Evolutionary conservation across 257 asterid species (phyloP).

Genomic region (Petunia secreta): DNA sequence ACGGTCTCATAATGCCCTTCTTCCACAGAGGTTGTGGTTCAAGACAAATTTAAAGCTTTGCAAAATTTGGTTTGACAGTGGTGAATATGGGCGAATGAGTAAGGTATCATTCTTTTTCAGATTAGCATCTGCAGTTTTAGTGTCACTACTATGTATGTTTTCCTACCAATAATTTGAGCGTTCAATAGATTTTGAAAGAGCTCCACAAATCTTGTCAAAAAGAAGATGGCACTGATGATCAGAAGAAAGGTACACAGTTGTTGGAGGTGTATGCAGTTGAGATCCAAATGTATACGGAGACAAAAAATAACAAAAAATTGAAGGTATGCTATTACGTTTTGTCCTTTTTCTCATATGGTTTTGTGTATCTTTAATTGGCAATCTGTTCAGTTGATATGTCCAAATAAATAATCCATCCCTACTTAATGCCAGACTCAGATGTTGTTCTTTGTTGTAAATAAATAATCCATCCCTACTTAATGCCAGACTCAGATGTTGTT

Average conservation of each 20-base stretch:
- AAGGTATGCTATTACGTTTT: conserved; percentile 54
- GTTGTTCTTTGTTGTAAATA: background rate
- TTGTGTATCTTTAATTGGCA: background rate
- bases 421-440: background rate
- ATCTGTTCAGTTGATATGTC: conserved; percentile 12
- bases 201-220: conserved; percentile 97
- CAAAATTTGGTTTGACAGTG: conserved; percentile 96
- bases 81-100: conserved; percentile 92
- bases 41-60: conserved; percentile 97
- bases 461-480: background rate
- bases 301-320: conserved; percentile 93
- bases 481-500: conserved; percentile 8
- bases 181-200: conserved; percentile 83
- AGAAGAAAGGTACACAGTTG: conserved; percentile 95
- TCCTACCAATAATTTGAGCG: conserved; percentile 7
- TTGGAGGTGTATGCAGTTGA: conserved; percentile 98
- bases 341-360: background rate
- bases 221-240: conserved; percentile 98
- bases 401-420: background rate
- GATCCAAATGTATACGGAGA: conserved; percentile 97
- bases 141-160: background rate
- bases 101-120: conserved; percentile 54
- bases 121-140: conserved; percentile 7
- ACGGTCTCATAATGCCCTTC: background rate
- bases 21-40: conserved; percentile 90